These are phyloP conservation scores for Zalaria obscura DNA, from an alignment of 2,329 filamentous ascomycete genomes.

Conservation along the genomic window DNA sequence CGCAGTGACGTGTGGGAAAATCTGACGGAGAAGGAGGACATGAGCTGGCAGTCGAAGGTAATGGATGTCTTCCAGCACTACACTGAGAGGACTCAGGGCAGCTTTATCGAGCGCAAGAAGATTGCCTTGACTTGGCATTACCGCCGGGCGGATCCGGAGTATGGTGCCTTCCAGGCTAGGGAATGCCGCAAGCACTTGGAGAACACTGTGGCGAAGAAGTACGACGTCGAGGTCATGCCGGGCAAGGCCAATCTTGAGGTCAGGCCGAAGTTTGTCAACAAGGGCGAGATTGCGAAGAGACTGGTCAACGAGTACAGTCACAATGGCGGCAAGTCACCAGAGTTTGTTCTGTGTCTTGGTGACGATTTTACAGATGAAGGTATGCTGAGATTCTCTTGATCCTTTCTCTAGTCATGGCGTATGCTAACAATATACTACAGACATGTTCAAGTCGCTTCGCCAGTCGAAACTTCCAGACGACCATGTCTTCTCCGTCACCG, in stretches of 20 bases:
- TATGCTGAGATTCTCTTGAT: constrained; percentile 26
- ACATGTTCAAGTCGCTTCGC: constrained; percentile 71
- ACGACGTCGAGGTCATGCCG: constrained; percentile 90
- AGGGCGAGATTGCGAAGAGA: constrained; percentile 83
- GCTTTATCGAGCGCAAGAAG: constrained; percentile 87
- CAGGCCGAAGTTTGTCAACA: constrained; percentile 93
- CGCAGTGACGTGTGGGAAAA: constrained; percentile 72
- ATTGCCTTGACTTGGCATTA: constrained; percentile 97
- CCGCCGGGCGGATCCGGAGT: constrained; percentile 75
- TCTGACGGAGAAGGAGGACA: constrained; percentile 70
- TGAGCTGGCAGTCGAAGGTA: constrained; percentile 85
- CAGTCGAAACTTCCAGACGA: constrained; percentile 41
- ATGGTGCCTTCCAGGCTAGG: constrained; percentile 62
- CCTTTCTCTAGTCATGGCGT: too few species aligned
- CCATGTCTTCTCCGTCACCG: constrained; percentile 78
- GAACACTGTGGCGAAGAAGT: constrained; percentile 58
- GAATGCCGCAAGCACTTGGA: constrained; percentile 76
- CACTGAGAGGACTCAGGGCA: constrained; percentile 77
- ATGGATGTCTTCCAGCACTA: constrained; percentile 75
- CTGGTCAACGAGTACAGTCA: constrained; percentile 61
- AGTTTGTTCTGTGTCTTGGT: constrained; percentile 81
- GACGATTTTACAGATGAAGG: constrained; percentile 98
- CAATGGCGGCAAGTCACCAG: constrained; percentile 44
- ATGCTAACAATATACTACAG: constrained; percentile 20
- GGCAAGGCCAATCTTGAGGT: constrained; percentile 97